Percentiles rank a stretch among this genome's conserved stretches.
Evolutionary conservation across 768 basidiomycete species (phyloP).

Genomic region (Lentinus brumalis): DNA sequence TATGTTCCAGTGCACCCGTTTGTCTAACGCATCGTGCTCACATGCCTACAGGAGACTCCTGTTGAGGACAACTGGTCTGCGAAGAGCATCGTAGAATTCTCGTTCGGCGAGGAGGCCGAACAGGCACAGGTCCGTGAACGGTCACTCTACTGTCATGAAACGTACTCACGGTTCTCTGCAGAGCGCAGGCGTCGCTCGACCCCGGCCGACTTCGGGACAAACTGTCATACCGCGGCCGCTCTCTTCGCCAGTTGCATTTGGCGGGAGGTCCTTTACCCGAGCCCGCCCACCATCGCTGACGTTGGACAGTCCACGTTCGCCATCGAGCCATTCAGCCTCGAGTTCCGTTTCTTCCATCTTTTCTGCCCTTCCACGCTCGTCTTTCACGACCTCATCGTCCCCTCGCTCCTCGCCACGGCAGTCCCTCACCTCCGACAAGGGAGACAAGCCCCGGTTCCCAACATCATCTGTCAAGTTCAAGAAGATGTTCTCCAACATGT

Average conservation of each 20-base stretch:
- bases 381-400: constrained; percentile 10
- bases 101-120: constrained; percentile 4
- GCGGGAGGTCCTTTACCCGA: neutral
- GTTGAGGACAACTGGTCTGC: constrained; percentile 19
- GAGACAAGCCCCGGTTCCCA: constrained; percentile 14
- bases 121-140: neutral
- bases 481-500: constrained; percentile 21
- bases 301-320: constrained; percentile 3
- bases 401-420: constrained; percentile 12
- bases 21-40: neutral
- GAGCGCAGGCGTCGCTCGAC: constrained; percentile 2
- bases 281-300: constrained; percentile 13
- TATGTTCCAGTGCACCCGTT: neutral
- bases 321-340: constrained; percentile 14
- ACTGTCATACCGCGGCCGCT: constrained; percentile 13
- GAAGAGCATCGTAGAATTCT: constrained; percentile 17
- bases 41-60: constrained; percentile 2
- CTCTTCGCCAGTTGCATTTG: constrained; percentile 13
- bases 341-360: constrained; percentile 18
- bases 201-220: constrained; percentile 11
- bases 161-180: neutral
- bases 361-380: constrained; percentile 18
- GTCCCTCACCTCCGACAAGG: constrained; percentile 7
- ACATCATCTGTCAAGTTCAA: constrained; percentile 16
- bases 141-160: neutral